Evolutionary conservation across 371 early-diverging fungal genomes (phyloP).

Genomic region (Mucor lusitanicus): DNA sequence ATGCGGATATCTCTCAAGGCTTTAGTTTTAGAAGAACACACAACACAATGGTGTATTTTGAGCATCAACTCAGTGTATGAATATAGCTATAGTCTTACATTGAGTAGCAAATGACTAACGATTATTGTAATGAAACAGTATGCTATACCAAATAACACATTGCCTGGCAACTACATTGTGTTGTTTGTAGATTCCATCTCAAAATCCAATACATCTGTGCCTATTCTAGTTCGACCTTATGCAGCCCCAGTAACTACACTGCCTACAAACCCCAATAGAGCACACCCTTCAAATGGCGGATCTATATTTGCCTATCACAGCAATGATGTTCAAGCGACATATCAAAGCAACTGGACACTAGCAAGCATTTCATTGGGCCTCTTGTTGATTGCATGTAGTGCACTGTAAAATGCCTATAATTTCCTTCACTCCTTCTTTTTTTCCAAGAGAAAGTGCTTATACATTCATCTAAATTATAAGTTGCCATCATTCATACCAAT

Average conservation of each 20-base stretch:
- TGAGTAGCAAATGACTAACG: neutral
- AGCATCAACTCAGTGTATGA: slow-evolving; percentile 36
- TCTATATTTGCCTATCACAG: slow-evolving; percentile 26
- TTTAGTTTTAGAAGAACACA: slow-evolving; percentile 29
- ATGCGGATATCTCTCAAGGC: slow-evolving; percentile 39
- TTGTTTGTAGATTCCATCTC: slow-evolving; percentile 36
- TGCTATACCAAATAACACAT: slow-evolving; percentile 30
- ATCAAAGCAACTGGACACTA: neutral
- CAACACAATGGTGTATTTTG: slow-evolving; percentile 29
- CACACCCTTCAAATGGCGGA: slow-evolving; percentile 23
- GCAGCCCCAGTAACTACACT: slow-evolving; percentile 28
- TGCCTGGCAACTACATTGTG: slow-evolving; percentile 39
- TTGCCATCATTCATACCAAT: neutral
- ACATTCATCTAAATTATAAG: neutral
- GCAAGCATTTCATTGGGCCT: neutral
- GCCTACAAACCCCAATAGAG: slow-evolving; percentile 13
- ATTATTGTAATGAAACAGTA: slow-evolving; percentile 17
- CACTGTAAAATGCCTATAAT: neutral
- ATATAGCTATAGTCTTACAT: neutral
- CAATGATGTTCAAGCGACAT: neutral
- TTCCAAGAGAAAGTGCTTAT: neutral
- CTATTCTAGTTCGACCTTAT: slow-evolving; percentile 38
- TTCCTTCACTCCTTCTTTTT: neutral
- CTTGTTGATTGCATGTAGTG: neutral
- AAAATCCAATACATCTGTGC: slow-evolving; percentile 35